Evolutionary conservation across 176 grass and related monocot genomes (phyloP).

Genomic region (Oropetium thomaeum): DNA sequence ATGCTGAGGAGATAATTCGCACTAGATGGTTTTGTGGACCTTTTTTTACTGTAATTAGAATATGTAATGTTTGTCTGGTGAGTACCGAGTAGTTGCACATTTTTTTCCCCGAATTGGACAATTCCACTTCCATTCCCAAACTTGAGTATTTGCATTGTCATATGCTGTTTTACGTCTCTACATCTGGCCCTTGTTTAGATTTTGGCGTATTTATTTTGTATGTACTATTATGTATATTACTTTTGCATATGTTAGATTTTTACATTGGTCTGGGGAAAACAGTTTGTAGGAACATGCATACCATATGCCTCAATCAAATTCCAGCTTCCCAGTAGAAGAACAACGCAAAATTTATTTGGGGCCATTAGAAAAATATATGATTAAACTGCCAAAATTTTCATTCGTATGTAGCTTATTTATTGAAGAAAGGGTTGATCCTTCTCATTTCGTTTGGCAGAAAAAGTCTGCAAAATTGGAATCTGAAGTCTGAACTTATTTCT

Average conservation of each 20-base stretch:
- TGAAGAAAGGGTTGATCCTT: no score
- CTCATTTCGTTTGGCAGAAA: not conserved
- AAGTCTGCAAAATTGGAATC: not conserved
- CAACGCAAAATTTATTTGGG: not conserved
- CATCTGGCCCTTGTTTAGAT: no score
- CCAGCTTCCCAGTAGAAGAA: not conserved
- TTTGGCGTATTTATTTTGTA: no score
- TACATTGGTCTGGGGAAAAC: not conserved
- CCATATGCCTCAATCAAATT: not conserved
- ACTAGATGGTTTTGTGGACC: not conserved
- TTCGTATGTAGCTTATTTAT: no score
- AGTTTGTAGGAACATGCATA: not conserved
- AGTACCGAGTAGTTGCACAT: not conserved
- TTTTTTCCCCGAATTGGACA: no score
- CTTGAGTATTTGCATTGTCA: no score
- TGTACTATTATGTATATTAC: no score
- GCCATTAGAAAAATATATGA: not conserved
- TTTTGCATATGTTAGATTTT: not conserved
- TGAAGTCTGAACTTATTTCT: not conserved
- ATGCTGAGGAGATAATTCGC: not conserved
- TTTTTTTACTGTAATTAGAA: not conserved
- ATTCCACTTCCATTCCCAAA: no score
- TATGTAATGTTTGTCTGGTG: not conserved
- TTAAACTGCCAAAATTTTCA: no score
- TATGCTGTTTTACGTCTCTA: not conserved